Evolutionary conservation across 495 filamentous ascomycete species (phyloP).

Genomic region (Penicillium crystallinum): DNA sequence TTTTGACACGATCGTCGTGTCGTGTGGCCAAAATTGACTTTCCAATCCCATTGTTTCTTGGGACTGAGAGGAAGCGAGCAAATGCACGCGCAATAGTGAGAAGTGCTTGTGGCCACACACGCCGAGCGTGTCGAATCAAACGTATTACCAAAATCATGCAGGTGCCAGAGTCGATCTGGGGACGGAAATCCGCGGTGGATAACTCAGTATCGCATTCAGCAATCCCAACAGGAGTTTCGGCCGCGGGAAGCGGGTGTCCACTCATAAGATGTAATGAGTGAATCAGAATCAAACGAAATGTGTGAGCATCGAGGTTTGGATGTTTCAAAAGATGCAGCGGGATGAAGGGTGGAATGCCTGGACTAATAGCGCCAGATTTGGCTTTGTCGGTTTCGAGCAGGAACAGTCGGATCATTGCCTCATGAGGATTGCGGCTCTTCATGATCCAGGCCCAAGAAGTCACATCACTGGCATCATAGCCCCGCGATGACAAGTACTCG

Average conservation of each 20-base stretch:
- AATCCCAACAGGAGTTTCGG: background rate
- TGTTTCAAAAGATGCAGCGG: conserved; percentile 47
- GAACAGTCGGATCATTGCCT: conserved; percentile 41
- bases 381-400: conserved; percentile 23
- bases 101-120: conserved; percentile 52
- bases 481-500: conserved; percentile 31
- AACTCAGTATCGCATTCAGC: background rate
- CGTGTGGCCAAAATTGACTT: background rate
- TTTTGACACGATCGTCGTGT: conserved; percentile 22
- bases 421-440: conserved; percentile 32
- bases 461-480: conserved; percentile 47
- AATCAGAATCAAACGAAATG: conserved; percentile 41
- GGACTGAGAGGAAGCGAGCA: conserved; percentile 27
- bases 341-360: conserved; percentile 44
- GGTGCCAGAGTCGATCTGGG: conserved; percentile 23
- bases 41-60: conserved; percentile 1
- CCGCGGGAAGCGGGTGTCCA: conserved; percentile 21
- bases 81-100: conserved; percentile 41
- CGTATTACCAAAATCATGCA: conserved; percentile 41
- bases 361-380: conserved; percentile 1
- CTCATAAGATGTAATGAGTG: conserved; percentile 38
- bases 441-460: conserved; percentile 56
- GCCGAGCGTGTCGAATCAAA: conserved; percentile 54
- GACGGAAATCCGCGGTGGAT: conserved; percentile 6
- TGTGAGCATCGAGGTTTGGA: conserved; percentile 30